These are phyloP conservation scores for Sclerotiophoma versabilis DNA, from an alignment of 2,329 filamentous ascomycete species.

Conservation along the genomic window DNA sequence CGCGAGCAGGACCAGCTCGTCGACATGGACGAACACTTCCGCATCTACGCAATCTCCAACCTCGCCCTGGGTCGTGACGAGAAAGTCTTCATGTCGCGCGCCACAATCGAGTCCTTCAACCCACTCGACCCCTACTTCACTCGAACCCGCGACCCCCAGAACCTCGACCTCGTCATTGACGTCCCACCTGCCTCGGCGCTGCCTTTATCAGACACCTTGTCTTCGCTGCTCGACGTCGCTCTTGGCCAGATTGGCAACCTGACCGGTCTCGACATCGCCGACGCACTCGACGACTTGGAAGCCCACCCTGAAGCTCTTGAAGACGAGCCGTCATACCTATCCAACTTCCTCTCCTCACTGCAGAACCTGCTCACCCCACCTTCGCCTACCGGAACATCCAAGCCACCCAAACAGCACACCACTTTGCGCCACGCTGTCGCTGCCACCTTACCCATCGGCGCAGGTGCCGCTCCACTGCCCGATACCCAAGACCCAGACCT, in stretches of 20 bases:
- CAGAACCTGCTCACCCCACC: slow-evolving; percentile 45
- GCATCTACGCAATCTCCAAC: slow-evolving; percentile 81
- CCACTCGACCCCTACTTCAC: slow-evolving; percentile 85
- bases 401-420: slow-evolving; percentile 13
- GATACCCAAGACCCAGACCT: slow-evolving; percentile 57
- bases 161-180: slow-evolving; percentile 77
- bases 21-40: slow-evolving; percentile 60
- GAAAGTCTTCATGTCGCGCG: slow-evolving; percentile 78
- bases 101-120: slow-evolving; percentile 71
- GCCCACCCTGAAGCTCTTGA: slow-evolving; percentile 34
- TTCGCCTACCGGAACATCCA: slow-evolving; percentile 20
- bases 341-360: slow-evolving; percentile 45
- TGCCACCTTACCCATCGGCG: slow-evolving; percentile 63
- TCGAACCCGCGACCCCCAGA: slow-evolving; percentile 73
- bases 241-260: slow-evolving; percentile 35
- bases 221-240: slow-evolving; percentile 32
- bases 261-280: slow-evolving; percentile 29
- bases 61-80: slow-evolving; percentile 86
- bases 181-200: slow-evolving; percentile 37
- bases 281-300: slow-evolving; percentile 31
- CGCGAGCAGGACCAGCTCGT: slow-evolving; percentile 61
- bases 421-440: slow-evolving; percentile 47
- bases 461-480: slow-evolving; percentile 74
- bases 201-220: slow-evolving; percentile 23
- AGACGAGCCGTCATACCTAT: slow-evolving; percentile 41